Evolutionary conservation across 371 early-diverging fungal genomes (phyloP), one percentile per base, ranked within the genome.

Genomic region (Dinochytrium kinnereticum): DNA sequence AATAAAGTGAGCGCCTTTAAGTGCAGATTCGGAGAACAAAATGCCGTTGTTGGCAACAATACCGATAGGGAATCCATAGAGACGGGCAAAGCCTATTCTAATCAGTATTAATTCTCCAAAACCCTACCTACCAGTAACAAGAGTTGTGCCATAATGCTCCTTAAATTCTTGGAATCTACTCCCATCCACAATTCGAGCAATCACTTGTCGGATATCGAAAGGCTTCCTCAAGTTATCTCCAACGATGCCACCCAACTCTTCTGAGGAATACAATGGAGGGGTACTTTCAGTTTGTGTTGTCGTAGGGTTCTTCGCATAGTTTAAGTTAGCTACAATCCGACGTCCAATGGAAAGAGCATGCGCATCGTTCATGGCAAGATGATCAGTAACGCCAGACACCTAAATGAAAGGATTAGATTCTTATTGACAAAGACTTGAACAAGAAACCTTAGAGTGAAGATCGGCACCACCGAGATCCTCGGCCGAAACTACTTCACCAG

Each of bases 41-140:
- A 98, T 95, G 69, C 98, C 98, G 77, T 98, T 98, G 85, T 98
- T 98, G 77, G 96, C 98, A n/a, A 98, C 87, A 70, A 98, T 95
- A 74, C 98, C 98, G 19, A 98, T 94, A 3, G 95, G 97, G 73
- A 91, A 89, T 15, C 98, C 98, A 72, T 96, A 91, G 37, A 98
- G 89, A 68, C 92, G 92, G 7, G 97, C 95, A 81, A 98, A 97
- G 31, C 98, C 93, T 90, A 72, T 33, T 10, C 24, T 37, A 59
- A 19, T 30, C 7, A 50, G 17, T 57, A 10, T 24, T 61, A 38
- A 69, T 37, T 0, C 21, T 1, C 0, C 17, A 64, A 34, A 24
- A 24, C 31, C 15, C 33, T 21, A 26, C 7, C 37, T 85, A 90
- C 91, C 96, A 37, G 98, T 98, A 33, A 97, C 94, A 30, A 98